Base-by-base conservation (phyloP, 164 flowering plant genomes). In the Stephania cephalantha region DNA sequence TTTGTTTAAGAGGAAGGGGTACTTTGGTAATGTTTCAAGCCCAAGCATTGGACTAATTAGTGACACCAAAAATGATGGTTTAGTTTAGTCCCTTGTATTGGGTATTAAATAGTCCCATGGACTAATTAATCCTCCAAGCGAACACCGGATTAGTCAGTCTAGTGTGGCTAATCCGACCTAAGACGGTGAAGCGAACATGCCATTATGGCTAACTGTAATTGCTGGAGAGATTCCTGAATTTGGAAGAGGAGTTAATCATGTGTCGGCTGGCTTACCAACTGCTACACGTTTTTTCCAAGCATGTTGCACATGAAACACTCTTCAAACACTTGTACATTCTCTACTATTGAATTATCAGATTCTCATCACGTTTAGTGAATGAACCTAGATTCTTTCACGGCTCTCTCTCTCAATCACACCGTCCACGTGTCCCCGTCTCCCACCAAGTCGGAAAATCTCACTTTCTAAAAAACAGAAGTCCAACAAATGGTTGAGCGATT, bases 361-460 rank as follows among this genome's bases (percentile, higher is more conserved):
- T 15, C 20, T 58, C 64, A 9, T 13, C 10, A 50, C 55, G 55
- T 7, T 9, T 6, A 50, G 55, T 65, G 29, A 18, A 17, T 10
- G 20, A 18, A 69, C 9, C 42, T 35, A 8, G 72, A 70, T 45
- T 31, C 50, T 70, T 46, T 22, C 72, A 70, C 72, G 72, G 29
- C 72, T 42, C n/a, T 44, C n/a, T 7, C 5, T 7, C 46, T 55
- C 50, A 44, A 46, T 20, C 50, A 70, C 12, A 20, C 22, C 52
- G 29, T 17, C 52, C 71, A 74, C 65, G 71, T 68, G 50, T 48
- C 1, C 35, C 50, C 18, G 45, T 13, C 25, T 15, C 46, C 44
- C 70, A 68, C 76, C 71, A 7, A 50, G 31, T 12, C 66, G 68
- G 68, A 73, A 61, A 17, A 73, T 48, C 31, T 50, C 55, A 10